phyloP scores from a whole-genome alignment of 148 eudicot genomes.

The Camellia lanceoleosa region DNA sequence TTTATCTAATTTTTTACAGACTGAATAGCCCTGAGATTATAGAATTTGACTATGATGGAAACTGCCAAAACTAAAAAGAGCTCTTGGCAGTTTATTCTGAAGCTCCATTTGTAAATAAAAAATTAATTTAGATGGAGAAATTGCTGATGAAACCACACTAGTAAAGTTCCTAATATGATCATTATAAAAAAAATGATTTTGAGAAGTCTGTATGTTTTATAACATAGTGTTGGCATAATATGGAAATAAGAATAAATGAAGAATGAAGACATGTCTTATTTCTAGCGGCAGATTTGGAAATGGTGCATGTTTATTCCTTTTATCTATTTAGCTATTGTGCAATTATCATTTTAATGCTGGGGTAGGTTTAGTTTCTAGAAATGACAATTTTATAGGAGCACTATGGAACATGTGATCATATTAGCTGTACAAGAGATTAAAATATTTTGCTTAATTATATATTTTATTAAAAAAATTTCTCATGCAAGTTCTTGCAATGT shows the following conservation, averaged over 20 bases:
- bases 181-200: background rate
- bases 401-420: background rate
- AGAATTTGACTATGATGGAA: background rate
- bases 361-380: background rate
- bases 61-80: background rate
- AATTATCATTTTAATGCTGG: background rate
- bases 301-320: background rate
- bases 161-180: background rate
- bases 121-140: background rate
- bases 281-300: background rate
- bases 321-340: background rate
- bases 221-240: background rate
- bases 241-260: background rate
- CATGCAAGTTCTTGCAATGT: slow-evolving; percentile 8
- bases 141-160: background rate
- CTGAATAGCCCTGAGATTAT: background rate
- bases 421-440: background rate
- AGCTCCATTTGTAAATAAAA: background rate
- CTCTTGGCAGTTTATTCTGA: background rate
- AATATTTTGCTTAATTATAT: background rate
- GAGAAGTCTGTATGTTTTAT: background rate
- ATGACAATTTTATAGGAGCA: background rate
- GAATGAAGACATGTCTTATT: background rate
- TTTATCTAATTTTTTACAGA: background rate
- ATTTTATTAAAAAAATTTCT: background rate